phyloP scores from a whole-genome alignment of 495 filamentous ascomycete genomes.

The Friedmanniomyces endolithicus region DNA sequence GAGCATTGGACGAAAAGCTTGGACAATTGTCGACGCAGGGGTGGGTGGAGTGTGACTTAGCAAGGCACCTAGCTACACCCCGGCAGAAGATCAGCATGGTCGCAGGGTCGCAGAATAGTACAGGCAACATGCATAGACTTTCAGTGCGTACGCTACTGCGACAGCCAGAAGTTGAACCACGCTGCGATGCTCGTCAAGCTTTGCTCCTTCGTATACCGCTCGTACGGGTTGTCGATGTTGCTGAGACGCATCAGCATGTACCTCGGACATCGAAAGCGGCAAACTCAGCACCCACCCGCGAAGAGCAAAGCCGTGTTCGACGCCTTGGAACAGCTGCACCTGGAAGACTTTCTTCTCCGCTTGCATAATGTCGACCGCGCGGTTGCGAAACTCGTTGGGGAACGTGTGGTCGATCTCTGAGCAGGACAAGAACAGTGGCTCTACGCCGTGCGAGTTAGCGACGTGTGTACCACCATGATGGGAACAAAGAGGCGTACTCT shows the following conservation, averaged over 20 bases:
- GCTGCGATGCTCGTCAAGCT: background rate
- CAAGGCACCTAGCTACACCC: too few species aligned
- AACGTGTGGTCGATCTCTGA: slow-evolving; percentile 24
- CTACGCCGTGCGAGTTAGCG: background rate
- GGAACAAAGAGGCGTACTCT: background rate
- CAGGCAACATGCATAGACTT: background rate
- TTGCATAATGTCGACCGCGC: slow-evolving; percentile 20
- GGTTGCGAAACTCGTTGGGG: slow-evolving; percentile 15
- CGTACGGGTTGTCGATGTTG: background rate
- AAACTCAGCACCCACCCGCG: background rate
- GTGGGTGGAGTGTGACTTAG: background rate
- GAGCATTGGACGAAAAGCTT: background rate
- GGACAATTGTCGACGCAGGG: background rate
- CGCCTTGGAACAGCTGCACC: slow-evolving; percentile 20
- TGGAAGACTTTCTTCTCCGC: slow-evolving; percentile 17
- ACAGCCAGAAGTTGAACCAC: slow-evolving; percentile 2
- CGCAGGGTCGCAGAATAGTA: background rate
- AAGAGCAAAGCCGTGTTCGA: slow-evolving; percentile 23
- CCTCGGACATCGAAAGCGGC: background rate
- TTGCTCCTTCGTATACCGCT: slow-evolving; percentile 2
- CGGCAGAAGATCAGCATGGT: background rate
- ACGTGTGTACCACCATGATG: background rate
- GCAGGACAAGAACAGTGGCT: slow-evolving; percentile 21
- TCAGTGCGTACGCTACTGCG: background rate
- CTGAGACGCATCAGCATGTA: background rate